Base-by-base conservation (phyloP, 257 asterid species). In the Apocynum venetum region DNA sequence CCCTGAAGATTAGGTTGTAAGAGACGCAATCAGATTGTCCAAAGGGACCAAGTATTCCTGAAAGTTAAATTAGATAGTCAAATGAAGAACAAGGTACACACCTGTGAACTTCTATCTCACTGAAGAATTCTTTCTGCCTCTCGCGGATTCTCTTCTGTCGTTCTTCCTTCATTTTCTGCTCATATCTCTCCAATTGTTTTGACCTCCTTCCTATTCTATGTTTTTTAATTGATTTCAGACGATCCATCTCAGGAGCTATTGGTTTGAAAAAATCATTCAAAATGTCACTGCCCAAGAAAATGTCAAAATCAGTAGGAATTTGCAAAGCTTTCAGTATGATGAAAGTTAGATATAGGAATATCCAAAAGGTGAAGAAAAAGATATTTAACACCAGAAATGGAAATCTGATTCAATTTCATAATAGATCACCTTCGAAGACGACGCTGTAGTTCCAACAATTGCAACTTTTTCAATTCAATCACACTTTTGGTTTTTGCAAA, bases 81-180 rank as follows among this genome's bases (percentile, higher is more conserved):
- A 76, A 6, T 74, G 44, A 75, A 57, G 76, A 8, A 67, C 64
- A 64, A 72, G 47, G 48, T 64, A 72, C 86, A 73, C 70, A 96
- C 99, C 98, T 96, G 89, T 96, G 98, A 83, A 88, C 92, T 85
- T 96, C 99, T 63, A 96, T 84, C 87, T 96, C 99, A 66, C 92
- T 88, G 77, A 96, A 96, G 88, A 96, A 96, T 56, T 93, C 99
- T 89, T 91, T 96, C 92, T 96, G 99, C 84, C 97, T 86, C 86
- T 93, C 99, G 77, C 92, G 94, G 71, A 88, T 89, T 87, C 99
- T 89, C 92, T 87, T 91, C 66, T 90, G 97, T 17, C 99, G 94
- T 85, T 96, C 99, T 89, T 96, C 99, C 87, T 96, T 96, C 98
- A 96, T 96, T 85, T 86, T 96, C 88, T 88, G 98, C 82, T 96